A percentile compares a stretch with the other conserved stretches of the same genome.
Conservation (phyloP, 768 basidiomycete genomes). For the Lepiota venenata region DNA sequence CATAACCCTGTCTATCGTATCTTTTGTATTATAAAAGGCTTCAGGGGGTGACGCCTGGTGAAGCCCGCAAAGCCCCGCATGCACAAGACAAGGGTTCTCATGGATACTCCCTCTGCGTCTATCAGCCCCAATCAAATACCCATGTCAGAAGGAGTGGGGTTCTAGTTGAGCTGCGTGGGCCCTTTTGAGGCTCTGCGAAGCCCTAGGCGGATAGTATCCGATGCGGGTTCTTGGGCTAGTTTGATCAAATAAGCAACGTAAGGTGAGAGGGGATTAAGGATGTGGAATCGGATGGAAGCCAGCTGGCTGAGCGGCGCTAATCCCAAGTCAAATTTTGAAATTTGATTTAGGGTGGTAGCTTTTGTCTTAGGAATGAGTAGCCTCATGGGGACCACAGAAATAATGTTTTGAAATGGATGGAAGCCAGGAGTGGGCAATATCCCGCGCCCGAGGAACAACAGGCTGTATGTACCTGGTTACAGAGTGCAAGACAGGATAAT, state of each 20-base stretch:
- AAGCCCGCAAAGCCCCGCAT: conserved; percentile 2
- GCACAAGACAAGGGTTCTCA: conserved; percentile 10
- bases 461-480: conserved; percentile 1
- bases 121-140: conserved; percentile 23
- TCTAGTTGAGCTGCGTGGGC: conserved; percentile 13
- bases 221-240: conserved; percentile 15
- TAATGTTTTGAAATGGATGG: background rate
- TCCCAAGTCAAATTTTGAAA: background rate
- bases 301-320: conserved; percentile 12
- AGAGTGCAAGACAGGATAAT: conserved; percentile 2
- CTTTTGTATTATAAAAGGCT: background rate
- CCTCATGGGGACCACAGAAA: background rate
- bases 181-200: conserved; percentile 17
- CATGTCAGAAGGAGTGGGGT: conserved; percentile 22
- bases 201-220: conserved; percentile 17
- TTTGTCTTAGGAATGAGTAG: no score
- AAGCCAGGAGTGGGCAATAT: background rate
- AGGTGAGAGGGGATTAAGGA: conserved; percentile 1
- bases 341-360: background rate
- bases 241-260: conserved; percentile 13
- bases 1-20: background rate
- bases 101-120: conserved; percentile 8
- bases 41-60: background rate
- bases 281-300: conserved; percentile 13
- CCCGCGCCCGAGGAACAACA: background rate